phyloP scores from a whole-genome alignment of 2,329 filamentous ascomycete species.

The Epichloe festucae region DNA sequence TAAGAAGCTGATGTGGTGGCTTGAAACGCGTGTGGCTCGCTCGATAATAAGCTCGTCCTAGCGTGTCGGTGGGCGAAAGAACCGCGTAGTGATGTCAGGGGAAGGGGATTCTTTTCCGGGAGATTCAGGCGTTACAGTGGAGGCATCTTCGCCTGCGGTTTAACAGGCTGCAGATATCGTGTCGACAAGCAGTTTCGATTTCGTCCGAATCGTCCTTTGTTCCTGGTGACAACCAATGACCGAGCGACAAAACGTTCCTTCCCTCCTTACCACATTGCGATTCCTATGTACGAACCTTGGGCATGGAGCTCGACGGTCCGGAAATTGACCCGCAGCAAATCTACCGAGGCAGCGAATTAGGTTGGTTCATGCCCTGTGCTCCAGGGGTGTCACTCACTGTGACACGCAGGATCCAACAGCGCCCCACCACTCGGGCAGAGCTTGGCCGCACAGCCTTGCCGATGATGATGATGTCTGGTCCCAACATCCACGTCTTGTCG shows the following conservation, averaged over 20 bases:
- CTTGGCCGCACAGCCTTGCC: constrained; percentile 7
- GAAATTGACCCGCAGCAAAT: constrained; percentile 22
- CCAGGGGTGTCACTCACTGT: not conserved
- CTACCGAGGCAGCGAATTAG: not conserved
- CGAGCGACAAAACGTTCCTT: not conserved
- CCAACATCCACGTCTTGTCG: not conserved
- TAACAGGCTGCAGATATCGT: not conserved
- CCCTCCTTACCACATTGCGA: not conserved
- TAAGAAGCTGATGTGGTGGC: not conserved
- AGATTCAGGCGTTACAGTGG: not conserved
- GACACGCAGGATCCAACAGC: not conserved
- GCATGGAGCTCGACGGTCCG: constrained; percentile 13
- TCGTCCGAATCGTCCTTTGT: not conserved
- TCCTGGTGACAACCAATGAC: not conserved
- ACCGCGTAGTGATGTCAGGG: constrained; percentile 3
- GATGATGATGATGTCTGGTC: not conserved
- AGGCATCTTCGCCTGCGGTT: not conserved
- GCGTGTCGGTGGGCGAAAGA: constrained; percentile 5
- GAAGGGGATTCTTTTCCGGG: not conserved
- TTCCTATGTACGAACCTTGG: not conserved
- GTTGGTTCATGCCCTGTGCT: not conserved
- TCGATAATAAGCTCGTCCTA: constrained; percentile 1
- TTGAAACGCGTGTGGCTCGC: not conserved
- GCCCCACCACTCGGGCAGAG: not conserved
- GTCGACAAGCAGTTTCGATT: not conserved